Base-by-base conservation (phyloP, 805 yeast species). In the Clavispora carvajalis region DNA sequence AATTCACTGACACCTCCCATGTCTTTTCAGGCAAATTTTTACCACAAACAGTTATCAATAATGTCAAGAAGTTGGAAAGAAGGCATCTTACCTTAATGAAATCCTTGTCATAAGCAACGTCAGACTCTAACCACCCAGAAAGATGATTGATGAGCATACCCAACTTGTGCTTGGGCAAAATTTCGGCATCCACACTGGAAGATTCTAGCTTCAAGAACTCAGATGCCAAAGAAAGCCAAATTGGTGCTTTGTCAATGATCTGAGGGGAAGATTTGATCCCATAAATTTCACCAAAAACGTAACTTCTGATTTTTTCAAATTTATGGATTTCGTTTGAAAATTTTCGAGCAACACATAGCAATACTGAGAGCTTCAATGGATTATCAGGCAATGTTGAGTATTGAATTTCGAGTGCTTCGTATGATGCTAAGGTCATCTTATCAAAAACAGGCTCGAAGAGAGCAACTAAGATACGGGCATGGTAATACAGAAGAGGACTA, bases 81-180 rank as follows among this genome's bases (percentile, higher is more conserved):
- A 70, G 74, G 16, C 77, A 57, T 54, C 91, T 69, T 22, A 79
- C 57, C 5, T 66, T 57, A 13, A 65, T 51, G 45, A 84, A 86
- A 6, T 63, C 71, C 0, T 63, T 59, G 15, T 80, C 87, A 55
- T 76, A 82, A 1, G 83, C 77, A 37, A 72, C 49, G 16, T 78
- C 87, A 12, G 80, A 70, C 18, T 79, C 84, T 17, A 82, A 49
- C 86, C 90, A 82, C 15, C 60, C 61, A 4, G 59, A 53, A 1
- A 88, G 47, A 5, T 75, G 71, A 31, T 67, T 73, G 15, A 85
- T 45, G 7, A 82, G 60, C 86, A 84, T 77, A 33, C 69, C 73
- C 29, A 82, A 63, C 49, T 93, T 72, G 52, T 80, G 89, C 3
- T 74, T 67, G 6, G 86, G 82, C 19, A 85, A 61, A 2, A 79